Evolutionary conservation across 805 yeast genomes (phyloP).

Genomic region (Phaffomyces thermotolerans): DNA sequence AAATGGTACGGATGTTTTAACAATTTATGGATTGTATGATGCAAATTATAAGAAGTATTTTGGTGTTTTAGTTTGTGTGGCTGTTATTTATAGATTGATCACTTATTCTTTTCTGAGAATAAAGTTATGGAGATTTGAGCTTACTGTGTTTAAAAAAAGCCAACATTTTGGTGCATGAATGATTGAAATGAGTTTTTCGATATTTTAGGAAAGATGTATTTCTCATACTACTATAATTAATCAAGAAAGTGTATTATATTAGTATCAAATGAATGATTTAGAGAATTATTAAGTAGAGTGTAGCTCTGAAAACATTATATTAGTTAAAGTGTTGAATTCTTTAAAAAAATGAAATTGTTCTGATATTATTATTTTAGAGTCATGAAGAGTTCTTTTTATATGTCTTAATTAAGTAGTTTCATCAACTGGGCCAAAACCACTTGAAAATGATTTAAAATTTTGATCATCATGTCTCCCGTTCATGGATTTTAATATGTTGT

Average conservation of each 20-base stretch:
- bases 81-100: conserved; percentile 35
- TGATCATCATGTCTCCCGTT: neutral
- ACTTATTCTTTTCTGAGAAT: conserved; percentile 25
- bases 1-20: conserved; percentile 50
- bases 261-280: neutral
- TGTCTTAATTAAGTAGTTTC: neutral
- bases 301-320: neutral
- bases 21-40: conserved; percentile 32
- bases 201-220: neutral
- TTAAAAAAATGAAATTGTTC: neutral
- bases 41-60: conserved; percentile 28
- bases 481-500: conserved; percentile 59
- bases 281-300: neutral
- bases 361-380: neutral
- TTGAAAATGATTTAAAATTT: too few relatives aligned
- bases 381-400: neutral
- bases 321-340: neutral
- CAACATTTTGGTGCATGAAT: neutral
- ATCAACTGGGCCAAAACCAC: too few relatives aligned
- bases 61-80: conserved; percentile 32
- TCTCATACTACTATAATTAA: too few relatives aligned
- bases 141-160: conserved; percentile 10
- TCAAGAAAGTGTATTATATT: too few relatives aligned
- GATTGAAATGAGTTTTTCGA: too few relatives aligned
- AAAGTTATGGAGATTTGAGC: conserved; percentile 16